Evolutionary conservation across 2,329 filamentous ascomycete genomes (phyloP), one percentile per base, ranked within the genome.

Genomic region (Apiospora malaysiana): DNA sequence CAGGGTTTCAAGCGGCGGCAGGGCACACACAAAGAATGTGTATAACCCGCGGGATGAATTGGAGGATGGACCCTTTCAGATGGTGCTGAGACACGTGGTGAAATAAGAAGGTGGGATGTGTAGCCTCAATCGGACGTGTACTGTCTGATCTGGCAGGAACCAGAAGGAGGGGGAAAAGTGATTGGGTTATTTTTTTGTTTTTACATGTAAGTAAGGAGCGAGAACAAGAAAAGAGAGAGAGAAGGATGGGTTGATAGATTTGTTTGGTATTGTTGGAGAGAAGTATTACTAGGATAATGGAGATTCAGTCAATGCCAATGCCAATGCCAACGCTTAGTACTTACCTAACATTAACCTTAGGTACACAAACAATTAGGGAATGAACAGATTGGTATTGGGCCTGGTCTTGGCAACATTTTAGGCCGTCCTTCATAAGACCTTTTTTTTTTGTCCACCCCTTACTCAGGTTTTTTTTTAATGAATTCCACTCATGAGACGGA

Each of bases 191-290:
- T 32, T 1, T 18, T n/a, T n/a, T 9, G 56, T 3, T 37, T 59
- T n/a, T 40, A 40, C 40, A 37, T 37, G 25, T 32, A 49, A 32
- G 21, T 63, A 63, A 63, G 56, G 56, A 63, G 56, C 56, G 56
- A 40, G n/a, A n/a, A n/a, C n/a, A n/a, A 25, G 10, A 23, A 56
- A 18, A 32, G 40, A 63, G 40, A 14, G 8, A 40, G 9, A n/a
- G 21, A 63, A 40, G 32, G 56, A 63, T 40, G 32, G 56, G 56
- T 63, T 63, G 18, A n/a, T 63, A n/a, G 56, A 40, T 63, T 37
- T 63, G 56, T 40, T 63, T 63, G 56, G 56, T 40, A 32, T 63
- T 63, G 56, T 37, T 18, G 18, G 32, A 32, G n/a, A 23, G 56
- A 63, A 59, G 51, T 59, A 59, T 37, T 59, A 59, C 32, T 32